A percentile compares a stretch with the other conserved stretches of the same genome.
These are phyloP conservation scores for Russula earlei DNA, from an alignment of 768 basidiomycete species.

Conservation along the genomic window DNA sequence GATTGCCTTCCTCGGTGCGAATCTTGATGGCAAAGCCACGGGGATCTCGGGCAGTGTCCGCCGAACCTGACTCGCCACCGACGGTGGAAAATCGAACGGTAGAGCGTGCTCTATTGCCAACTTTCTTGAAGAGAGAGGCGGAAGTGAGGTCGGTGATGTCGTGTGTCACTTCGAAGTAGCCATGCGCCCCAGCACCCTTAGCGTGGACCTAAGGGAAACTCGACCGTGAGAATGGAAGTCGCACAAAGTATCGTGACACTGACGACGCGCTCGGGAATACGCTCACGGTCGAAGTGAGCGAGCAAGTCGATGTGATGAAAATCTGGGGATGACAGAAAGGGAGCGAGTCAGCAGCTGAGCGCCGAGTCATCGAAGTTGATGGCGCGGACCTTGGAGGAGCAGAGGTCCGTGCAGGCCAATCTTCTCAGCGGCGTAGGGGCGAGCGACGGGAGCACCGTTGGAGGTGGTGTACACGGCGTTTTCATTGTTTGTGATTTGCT, in stretches of 20 bases:
- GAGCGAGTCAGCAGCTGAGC: constrained; percentile 6
- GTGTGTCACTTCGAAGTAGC: constrained; percentile 85
- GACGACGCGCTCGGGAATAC: constrained; percentile 92
- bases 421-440: constrained; percentile 75
- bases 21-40: constrained; percentile 90
- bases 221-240: not conserved
- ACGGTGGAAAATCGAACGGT: constrained; percentile 94
- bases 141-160: constrained; percentile 76
- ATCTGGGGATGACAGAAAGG: constrained; percentile 37
- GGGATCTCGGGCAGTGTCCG: constrained; percentile 89
- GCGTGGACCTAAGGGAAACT: constrained; percentile 64
- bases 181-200: constrained; percentile 89
- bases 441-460: constrained; percentile 64
- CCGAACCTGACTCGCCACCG: constrained; percentile 77
- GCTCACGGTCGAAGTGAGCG: constrained; percentile 88
- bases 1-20: constrained; percentile 84
- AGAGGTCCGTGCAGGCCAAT: constrained; percentile 73
- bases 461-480: constrained; percentile 74
- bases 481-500: constrained; percentile 49
- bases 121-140: constrained; percentile 52
- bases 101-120: constrained; percentile 58
- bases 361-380: not conserved
- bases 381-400: constrained; percentile 64
- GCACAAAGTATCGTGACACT: constrained; percentile 22
- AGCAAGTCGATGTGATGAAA: constrained; percentile 86